Conservation (phyloP, 306 rosid genomes). For the Cicer bijugum region DNA sequence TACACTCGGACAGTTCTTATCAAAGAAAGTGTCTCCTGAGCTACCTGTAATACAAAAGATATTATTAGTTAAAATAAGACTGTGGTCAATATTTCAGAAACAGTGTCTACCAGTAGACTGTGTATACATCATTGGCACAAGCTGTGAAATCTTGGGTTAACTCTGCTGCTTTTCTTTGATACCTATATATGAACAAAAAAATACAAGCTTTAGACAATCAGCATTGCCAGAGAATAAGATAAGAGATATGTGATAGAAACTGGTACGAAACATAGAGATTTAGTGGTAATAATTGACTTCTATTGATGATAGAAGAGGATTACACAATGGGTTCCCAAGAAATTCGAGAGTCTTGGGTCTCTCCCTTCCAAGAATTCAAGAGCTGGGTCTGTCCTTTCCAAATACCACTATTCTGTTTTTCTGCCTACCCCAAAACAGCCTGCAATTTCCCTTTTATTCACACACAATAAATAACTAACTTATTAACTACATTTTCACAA, state of each 20-base stretch:
- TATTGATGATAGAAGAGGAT: too few species aligned
- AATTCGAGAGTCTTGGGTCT: too few species aligned
- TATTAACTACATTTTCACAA: too few species aligned
- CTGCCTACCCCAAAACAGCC: too few species aligned
- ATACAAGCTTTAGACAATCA: conserved; percentile 43
- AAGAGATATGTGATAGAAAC: not conserved
- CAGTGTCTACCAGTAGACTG: conserved; percentile 31
- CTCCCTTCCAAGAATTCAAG: too few species aligned
- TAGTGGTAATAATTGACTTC: too few species aligned
- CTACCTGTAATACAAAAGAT: conserved; percentile 55
- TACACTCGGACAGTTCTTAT: conserved; percentile 60
- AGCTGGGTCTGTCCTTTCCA: too few species aligned
- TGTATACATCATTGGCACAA: conserved; percentile 68
- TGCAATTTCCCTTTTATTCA: too few species aligned
- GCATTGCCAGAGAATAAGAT: conserved; percentile 2
- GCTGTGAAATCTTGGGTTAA: conserved; percentile 75
- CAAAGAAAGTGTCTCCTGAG: conserved; percentile 68
- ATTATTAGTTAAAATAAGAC: conserved; percentile 31
- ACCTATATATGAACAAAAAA: conserved; percentile 52
- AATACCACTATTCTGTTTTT: too few species aligned
- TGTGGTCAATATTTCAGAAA: conserved; percentile 30
- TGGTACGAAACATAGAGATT: too few species aligned
- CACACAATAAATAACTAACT: too few species aligned
- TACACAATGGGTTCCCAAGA: too few species aligned
- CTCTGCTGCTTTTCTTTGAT: conserved; percentile 67